A percentile compares a stretch with the other conserved stretches of the same genome.
phyloP scores from a whole-genome alignment of 768 basidiomycete species.

The Phaffia australis region DNA sequence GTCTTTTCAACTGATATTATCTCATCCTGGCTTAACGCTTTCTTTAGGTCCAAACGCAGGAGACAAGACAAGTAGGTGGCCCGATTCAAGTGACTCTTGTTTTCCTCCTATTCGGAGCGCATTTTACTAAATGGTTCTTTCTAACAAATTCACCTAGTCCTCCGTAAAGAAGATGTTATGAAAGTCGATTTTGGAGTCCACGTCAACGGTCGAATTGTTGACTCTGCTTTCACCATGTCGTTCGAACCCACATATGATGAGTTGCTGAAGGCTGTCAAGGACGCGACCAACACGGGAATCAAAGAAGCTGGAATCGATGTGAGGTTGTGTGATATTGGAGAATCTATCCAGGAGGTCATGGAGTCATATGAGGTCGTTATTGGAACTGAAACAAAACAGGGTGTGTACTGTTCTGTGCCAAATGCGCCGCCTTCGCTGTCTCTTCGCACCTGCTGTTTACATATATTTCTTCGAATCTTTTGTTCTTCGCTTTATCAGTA shows the following conservation, averaged over 20 bases:
- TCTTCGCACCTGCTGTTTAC: neutral
- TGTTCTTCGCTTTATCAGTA: constrained; percentile 44
- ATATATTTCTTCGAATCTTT: neutral
- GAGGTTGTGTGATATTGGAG: constrained; percentile 81
- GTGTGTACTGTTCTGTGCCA: constrained; percentile 38
- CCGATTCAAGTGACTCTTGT: constrained; percentile 9
- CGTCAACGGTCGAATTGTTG: constrained; percentile 85
- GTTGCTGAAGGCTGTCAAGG: constrained; percentile 79
- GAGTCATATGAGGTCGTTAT: constrained; percentile 95
- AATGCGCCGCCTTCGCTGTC: constrained; percentile 23
- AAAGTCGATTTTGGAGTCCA: constrained; percentile 98
- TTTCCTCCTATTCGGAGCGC: neutral
- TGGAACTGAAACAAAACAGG: constrained; percentile 68
- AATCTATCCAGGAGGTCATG: constrained; percentile 94
- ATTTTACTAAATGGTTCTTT: neutral
- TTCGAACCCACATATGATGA: constrained; percentile 75
- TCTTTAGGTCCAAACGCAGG: constrained; percentile 22
- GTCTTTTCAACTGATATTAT: neutral
- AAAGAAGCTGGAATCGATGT: constrained; percentile 96
- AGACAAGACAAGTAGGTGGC: constrained; percentile 29
- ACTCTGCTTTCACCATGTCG: constrained; percentile 88
- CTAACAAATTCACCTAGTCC: constrained; percentile 44
- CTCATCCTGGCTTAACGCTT: neutral
- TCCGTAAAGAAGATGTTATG: constrained; percentile 72
- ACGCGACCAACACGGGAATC: constrained; percentile 86